Conservation (phyloP, 306 rosid species). For the Dalbergia cochinchinensis region DNA sequence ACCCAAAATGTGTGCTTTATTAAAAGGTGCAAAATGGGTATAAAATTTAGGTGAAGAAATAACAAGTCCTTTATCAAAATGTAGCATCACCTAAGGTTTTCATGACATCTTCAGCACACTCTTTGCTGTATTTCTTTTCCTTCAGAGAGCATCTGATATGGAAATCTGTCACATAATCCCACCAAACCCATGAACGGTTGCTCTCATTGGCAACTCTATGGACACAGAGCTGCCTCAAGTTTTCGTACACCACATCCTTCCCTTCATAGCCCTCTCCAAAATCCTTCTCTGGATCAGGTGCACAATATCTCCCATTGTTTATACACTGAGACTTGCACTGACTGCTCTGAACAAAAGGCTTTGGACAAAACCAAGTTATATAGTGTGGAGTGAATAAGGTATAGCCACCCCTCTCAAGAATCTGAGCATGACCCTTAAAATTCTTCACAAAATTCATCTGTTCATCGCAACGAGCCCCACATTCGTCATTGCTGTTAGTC, state of each 20-base stretch:
- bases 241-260: slow-evolving; percentile 89
- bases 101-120: slow-evolving; percentile 86
- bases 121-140: slow-evolving; percentile 83
- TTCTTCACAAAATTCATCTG: slow-evolving; percentile 86
- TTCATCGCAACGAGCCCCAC: slow-evolving; percentile 92
- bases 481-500: slow-evolving; percentile 97
- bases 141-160: slow-evolving; percentile 97
- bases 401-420: slow-evolving; percentile 92
- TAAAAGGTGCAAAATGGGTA: neutral
- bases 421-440: slow-evolving; percentile 94
- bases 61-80: neutral
- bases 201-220: slow-evolving; percentile 88
- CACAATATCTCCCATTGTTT: slow-evolving; percentile 87
- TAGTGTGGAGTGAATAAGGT: slow-evolving; percentile 88
- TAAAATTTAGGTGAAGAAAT: no score
- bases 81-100: slow-evolving; percentile 69
- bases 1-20: neutral
- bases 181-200: slow-evolving; percentile 92
- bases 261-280: slow-evolving; percentile 86
- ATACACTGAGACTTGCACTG: slow-evolving; percentile 96
- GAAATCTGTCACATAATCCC: slow-evolving; percentile 98
- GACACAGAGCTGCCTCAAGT: slow-evolving; percentile 96
- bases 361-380: slow-evolving; percentile 94
- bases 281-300: slow-evolving; percentile 91
- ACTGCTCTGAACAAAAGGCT: slow-evolving; percentile 61